phyloP scores from a whole-genome alignment of 331 rosid genomes.

The Saraca asoca region DNA sequence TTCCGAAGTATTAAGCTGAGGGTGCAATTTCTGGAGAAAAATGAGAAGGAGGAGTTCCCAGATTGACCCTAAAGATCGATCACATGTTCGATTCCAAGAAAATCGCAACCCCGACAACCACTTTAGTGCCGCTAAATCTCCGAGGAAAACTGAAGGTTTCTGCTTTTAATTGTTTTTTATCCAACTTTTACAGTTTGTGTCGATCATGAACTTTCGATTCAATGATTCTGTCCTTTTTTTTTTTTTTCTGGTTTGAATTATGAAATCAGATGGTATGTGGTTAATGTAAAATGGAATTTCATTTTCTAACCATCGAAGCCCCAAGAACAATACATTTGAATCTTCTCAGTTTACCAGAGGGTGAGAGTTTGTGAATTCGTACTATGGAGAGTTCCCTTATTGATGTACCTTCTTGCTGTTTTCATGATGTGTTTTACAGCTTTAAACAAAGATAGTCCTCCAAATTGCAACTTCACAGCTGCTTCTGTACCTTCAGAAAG shows the following conservation, averaged over 20 bases:
- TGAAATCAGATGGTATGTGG: not conserved
- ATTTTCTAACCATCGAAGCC: no score
- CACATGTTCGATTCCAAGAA: slow-evolving; percentile 28
- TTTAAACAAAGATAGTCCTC: slow-evolving; percentile 31
- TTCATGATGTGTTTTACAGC: slow-evolving; percentile 22
- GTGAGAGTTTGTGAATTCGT: no score
- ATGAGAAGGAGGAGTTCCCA: slow-evolving; percentile 53
- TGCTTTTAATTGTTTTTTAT: not conserved
- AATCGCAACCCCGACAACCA: slow-evolving; percentile 32
- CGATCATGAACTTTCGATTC: not conserved
- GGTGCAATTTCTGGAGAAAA: not conserved
- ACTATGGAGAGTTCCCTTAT: no score
- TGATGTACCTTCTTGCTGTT: no score
- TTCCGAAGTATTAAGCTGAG: not conserved
- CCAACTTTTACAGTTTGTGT: not conserved
- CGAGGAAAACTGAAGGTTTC: slow-evolving; percentile 28
- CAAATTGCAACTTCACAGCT: slow-evolving; percentile 22
- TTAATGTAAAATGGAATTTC: no score
- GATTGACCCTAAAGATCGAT: slow-evolving; percentile 30
- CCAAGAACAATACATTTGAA: no score
- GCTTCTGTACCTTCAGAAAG: slow-evolving; percentile 33
- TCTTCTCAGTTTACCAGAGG: no score
- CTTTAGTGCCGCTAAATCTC: slow-evolving; percentile 21
- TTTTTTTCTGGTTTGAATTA: not conserved
- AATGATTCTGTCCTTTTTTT: not conserved